phyloP scores from a whole-genome alignment of 75 land plant species.

The Cryptomeria japonica region DNA sequence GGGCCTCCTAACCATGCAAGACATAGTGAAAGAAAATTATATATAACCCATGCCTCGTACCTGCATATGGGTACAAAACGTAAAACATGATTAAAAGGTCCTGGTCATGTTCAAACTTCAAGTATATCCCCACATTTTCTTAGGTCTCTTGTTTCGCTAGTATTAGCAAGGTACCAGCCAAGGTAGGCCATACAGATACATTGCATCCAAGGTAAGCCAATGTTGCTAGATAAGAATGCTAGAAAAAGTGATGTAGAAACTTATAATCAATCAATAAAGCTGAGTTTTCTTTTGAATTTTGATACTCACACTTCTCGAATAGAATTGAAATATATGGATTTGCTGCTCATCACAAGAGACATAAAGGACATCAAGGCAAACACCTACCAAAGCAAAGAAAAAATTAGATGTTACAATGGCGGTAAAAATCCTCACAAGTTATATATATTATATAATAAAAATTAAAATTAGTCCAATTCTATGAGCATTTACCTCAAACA shows the following conservation, averaged over 20 bases:
- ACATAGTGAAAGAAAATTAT: constrained; percentile 55
- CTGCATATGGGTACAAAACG: constrained; percentile 21
- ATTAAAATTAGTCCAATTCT: not conserved
- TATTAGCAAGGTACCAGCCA: not conserved
- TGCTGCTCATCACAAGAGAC: constrained; percentile 37
- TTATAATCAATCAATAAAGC: not conserved
- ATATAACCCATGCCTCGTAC: constrained; percentile 61
- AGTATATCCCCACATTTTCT: not conserved
- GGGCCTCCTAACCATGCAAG: constrained; percentile 62
- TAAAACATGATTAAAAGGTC: not conserved
- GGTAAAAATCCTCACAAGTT: not conserved
- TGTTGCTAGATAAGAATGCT: not conserved
- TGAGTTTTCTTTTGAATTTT: not conserved
- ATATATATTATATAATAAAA: not conserved
- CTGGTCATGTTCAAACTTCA: not conserved
- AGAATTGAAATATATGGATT: constrained; percentile 47
- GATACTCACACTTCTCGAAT: constrained; percentile 51
- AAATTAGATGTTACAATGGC: not conserved
- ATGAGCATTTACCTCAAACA: not conserved
- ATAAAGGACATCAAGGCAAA: constrained; percentile 52
- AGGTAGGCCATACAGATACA: not conserved
- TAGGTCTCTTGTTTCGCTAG: not conserved
- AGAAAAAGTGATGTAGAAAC: not conserved
- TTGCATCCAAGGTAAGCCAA: not conserved
- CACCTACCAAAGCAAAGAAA: constrained; percentile 26